phyloP scores from a whole-genome alignment of 2,329 filamentous ascomycete species.

The Xylaria digitata region DNA sequence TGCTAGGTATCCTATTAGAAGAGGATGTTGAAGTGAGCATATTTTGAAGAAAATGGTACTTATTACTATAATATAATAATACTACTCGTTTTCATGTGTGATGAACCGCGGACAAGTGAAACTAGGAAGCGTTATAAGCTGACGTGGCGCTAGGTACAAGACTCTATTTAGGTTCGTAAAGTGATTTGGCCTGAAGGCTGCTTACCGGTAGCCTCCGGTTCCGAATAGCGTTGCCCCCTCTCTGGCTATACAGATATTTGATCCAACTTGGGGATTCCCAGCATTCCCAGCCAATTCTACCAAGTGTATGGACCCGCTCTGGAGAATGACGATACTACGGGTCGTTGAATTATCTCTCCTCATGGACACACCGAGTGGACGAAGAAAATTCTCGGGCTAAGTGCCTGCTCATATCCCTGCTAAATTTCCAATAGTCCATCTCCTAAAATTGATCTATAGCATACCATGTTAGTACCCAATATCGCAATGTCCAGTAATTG shows the following conservation, averaged over 20 bases:
- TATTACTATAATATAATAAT: not conserved
- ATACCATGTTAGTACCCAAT: conserved; percentile 17
- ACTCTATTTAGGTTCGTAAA: conserved; percentile 10
- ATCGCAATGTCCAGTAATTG: not conserved
- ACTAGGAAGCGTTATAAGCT: not conserved
- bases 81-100: not conserved
- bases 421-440: conserved; percentile 6
- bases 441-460: conserved; percentile 38
- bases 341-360: conserved; percentile 3
- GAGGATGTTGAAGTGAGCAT: too few relatives aligned
- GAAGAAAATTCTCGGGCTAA: not conserved
- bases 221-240: not conserved
- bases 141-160: not conserved
- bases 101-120: not conserved
- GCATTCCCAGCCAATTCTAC: conserved; percentile 13
- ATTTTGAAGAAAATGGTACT: too few relatives aligned
- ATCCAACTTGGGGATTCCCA: conserved; percentile 13
- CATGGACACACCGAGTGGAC: not conserved
- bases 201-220: conserved; percentile 4
- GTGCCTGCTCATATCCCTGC: conserved; percentile 5
- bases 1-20: too few relatives aligned
- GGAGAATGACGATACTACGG: conserved; percentile 4
- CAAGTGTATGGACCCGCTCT: conserved; percentile 3
- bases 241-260: conserved; percentile 7
- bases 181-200: conserved; percentile 10